Evolutionary conservation across 306 rosid genomes (phyloP).

Genomic region (Quercus rubra): DNA sequence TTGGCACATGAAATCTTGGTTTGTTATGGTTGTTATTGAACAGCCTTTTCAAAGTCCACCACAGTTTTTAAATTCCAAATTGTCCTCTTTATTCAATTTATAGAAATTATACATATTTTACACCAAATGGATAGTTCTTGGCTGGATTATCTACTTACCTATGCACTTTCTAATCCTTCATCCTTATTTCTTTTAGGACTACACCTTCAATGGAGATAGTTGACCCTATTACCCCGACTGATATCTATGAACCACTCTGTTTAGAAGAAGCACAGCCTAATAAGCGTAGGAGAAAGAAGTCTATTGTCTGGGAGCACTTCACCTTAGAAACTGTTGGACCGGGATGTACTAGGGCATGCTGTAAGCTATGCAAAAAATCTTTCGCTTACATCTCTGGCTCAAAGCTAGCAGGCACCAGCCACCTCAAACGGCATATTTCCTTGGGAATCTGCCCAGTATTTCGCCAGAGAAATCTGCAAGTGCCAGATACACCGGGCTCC

Average conservation of each 20-base stretch:
- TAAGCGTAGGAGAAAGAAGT: slow-evolving; percentile 67
- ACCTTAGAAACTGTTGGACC: slow-evolving; percentile 58
- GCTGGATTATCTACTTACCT: slow-evolving; percentile 1
- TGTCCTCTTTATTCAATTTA: not conserved
- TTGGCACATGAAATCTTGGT: not conserved
- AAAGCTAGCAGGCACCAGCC: slow-evolving; percentile 85
- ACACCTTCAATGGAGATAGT: slow-evolving; percentile 38
- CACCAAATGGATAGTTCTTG: not conserved
- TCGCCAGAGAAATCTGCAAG: slow-evolving; percentile 51
- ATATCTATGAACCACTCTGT: slow-evolving; percentile 34
- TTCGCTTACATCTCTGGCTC: slow-evolving; percentile 78
- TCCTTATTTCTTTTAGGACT: slow-evolving; percentile 27
- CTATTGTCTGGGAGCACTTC: slow-evolving; percentile 88
- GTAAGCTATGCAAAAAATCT: slow-evolving; percentile 73
- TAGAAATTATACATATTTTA: not conserved
- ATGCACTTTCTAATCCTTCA: not conserved
- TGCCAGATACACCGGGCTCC: slow-evolving; percentile 19
- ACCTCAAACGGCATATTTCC: slow-evolving; percentile 74
- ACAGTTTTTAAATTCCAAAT: not conserved
- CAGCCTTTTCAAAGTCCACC: not conserved
- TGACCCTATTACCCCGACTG: slow-evolving; percentile 24
- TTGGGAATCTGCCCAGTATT: slow-evolving; percentile 69
- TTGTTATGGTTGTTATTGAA: not conserved
- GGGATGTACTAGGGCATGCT: slow-evolving; percentile 63
- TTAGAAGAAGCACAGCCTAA: slow-evolving; percentile 40